Evolutionary conservation across 352 stramenopile species (phyloP), one percentile per base, ranked within the genome.

Genomic region (Elongisporangium prolatum): DNA sequence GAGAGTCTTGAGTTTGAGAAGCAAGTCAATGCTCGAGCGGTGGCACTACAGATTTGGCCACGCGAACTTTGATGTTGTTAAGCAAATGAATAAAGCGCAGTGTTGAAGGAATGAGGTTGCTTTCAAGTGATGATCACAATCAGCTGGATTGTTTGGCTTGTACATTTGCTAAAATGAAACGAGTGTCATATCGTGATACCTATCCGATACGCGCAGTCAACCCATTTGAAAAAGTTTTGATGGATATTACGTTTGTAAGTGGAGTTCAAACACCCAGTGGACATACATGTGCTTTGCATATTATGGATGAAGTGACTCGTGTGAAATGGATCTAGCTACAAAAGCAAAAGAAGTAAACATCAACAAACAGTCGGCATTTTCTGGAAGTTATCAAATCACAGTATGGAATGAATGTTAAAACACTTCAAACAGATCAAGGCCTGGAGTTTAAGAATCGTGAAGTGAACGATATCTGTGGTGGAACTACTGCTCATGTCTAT

Each of bases 401-500:
- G 8, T 38, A 13, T 38, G 28, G 28, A 38, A 38, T 14, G 13
- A 9, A 38, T 13, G 13, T 38, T 9, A 38, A 38, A 9, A 9
- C 13, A 9, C 4, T 38, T 13, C 34, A 44, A 13, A 44, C 34
- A 17, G 34, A 44, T 17, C 34, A 44, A 17, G 34, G 34, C 14
- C 34, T 4, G 14, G 34, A 44, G 10, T 44, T 44, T 17, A 44
- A 44, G 34, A 44, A 44, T 44, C 34, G 11, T 44, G 34, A 44
- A 44, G 34, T 44, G 11, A 17, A 17, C 17, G 11, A 3, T 17
- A 17, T 44, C 10, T 44, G 34, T 44, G 34, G 34, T 44, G 34
- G 10, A 44, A 4, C 10, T 14, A 44, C 34, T 2, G 17, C 11
- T 5, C 51, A 67, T 18, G 56, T 67, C 21, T 63, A 59, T 18